Conservation (phyloP, 2,329 filamentous ascomycete species). For the Xylaria digitata region DNA sequence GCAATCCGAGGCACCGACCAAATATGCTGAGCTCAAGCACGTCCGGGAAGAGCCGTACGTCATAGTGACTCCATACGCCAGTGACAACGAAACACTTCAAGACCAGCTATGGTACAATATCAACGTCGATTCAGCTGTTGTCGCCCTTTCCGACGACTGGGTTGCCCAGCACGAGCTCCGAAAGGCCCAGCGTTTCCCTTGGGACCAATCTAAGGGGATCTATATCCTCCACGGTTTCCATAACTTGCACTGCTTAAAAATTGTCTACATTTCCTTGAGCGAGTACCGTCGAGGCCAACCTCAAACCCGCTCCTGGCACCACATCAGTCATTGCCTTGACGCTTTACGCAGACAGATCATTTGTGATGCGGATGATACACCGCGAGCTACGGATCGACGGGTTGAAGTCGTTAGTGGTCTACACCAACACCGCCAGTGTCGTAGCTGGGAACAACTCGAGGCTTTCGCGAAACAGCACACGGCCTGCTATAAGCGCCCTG, state of each 20-base stretch:
- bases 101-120: slow-evolving; percentile 37
- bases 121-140: slow-evolving; percentile 39
- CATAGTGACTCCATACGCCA: slow-evolving; percentile 27
- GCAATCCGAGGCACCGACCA: slow-evolving; percentile 10
- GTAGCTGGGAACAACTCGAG: slow-evolving; percentile 46
- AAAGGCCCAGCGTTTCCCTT: slow-evolving; percentile 47
- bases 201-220: slow-evolving; percentile 47
- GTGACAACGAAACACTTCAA: slow-evolving; percentile 33
- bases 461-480: slow-evolving; percentile 42
- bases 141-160: slow-evolving; percentile 43
- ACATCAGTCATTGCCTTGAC: slow-evolving; percentile 47
- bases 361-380: slow-evolving; percentile 50
- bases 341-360: slow-evolving; percentile 47
- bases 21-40: slow-evolving; percentile 23
- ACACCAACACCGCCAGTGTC: slow-evolving; percentile 45
- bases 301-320: slow-evolving; percentile 34
- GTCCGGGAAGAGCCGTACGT: slow-evolving; percentile 35
- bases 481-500: slow-evolving; percentile 37
- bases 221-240: slow-evolving; percentile 49
- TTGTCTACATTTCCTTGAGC: slow-evolving; percentile 36
- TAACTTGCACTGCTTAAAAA: slow-evolving; percentile 49
- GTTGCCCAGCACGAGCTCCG: slow-evolving; percentile 38
- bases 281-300: slow-evolving; percentile 33
- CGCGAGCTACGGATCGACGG: slow-evolving; percentile 41
- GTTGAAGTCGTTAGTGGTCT: slow-evolving; percentile 39